Percentiles rank a stretch among this genome's conserved stretches.
Conservation (phyloP, 2,329 filamentous ascomycete genomes). For the Trichophyton verrucosum region DNA sequence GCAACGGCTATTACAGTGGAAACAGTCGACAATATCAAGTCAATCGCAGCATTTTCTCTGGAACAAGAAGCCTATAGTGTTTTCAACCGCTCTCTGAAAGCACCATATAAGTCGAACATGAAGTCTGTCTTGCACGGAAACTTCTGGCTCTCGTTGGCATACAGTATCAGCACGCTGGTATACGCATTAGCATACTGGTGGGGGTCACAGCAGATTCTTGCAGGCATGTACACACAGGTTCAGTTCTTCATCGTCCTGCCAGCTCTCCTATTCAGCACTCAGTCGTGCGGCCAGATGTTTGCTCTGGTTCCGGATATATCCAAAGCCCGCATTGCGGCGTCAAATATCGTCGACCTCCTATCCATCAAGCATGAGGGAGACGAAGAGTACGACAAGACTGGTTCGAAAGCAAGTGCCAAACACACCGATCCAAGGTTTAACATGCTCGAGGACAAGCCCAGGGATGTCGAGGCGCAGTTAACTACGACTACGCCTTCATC, state of each 20-base stretch:
- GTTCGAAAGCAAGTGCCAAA: slow-evolving; percentile 13
- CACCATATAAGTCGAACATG: slow-evolving; percentile 33
- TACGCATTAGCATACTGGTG: slow-evolving; percentile 65
- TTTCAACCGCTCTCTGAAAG: slow-evolving; percentile 28
- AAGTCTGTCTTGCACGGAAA: slow-evolving; percentile 32
- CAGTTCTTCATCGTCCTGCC: slow-evolving; percentile 58
- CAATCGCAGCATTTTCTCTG: slow-evolving; percentile 34
- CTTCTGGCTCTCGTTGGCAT: slow-evolving; percentile 25
- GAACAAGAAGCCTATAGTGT: slow-evolving; percentile 32
- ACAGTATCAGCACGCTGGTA: slow-evolving; percentile 44
- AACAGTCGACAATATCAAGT: slow-evolving; percentile 35
- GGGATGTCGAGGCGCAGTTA: slow-evolving; percentile 19
- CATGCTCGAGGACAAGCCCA: slow-evolving; percentile 14
- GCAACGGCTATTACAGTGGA: slow-evolving; percentile 36
- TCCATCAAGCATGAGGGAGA: slow-evolving; percentile 18
- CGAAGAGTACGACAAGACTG: slow-evolving; percentile 7
- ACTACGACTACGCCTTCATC: neutral
- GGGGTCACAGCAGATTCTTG: slow-evolving; percentile 54
- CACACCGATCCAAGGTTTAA: slow-evolving; percentile 10
- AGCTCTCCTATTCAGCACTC: slow-evolving; percentile 54
- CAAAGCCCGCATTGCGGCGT: slow-evolving; percentile 48
- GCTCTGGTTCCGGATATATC: slow-evolving; percentile 56
- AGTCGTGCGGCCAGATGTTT: slow-evolving; percentile 58
- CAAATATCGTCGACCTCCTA: slow-evolving; percentile 39
- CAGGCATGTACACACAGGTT: slow-evolving; percentile 48